Conservation (phyloP, 352 stramenopile species). For the Globisporangium paddicum region DNA sequence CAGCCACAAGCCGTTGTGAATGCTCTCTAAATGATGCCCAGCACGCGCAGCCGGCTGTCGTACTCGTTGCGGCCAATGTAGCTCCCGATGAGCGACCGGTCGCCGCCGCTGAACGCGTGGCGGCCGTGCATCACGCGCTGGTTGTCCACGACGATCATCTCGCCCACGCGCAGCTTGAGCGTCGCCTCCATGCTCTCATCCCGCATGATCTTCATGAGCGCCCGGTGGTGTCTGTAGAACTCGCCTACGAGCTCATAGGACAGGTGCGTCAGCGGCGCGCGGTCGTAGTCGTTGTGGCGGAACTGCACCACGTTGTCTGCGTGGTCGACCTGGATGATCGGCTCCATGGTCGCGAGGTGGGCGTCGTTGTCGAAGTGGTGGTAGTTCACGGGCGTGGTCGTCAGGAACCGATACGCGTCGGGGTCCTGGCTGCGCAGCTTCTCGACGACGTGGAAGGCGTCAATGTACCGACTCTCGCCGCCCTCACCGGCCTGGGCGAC, state of each 20-base stretch:
- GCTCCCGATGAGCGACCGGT: constrained; percentile 80
- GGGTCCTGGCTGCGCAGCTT: constrained; percentile 48
- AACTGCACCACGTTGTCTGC: constrained; percentile 72
- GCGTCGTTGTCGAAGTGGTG: constrained; percentile 75
- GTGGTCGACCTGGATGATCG: constrained; percentile 73
- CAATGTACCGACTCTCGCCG: constrained; percentile 75
- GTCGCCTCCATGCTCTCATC: constrained; percentile 57
- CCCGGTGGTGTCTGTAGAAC: constrained; percentile 77
- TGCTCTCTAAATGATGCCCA: constrained; percentile 66
- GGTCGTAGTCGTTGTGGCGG: constrained; percentile 89
- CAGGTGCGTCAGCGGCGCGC: constrained; percentile 74
- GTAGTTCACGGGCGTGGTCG: constrained; percentile 64
- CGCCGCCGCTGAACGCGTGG: constrained; percentile 68
- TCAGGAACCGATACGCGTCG: constrained; percentile 67
- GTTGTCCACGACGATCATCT: constrained; percentile 88
- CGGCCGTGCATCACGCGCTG: constrained; percentile 83
- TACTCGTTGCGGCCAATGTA: constrained; percentile 88
- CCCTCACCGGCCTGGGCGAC: constrained; percentile 64
- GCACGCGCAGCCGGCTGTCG: constrained; percentile 74
- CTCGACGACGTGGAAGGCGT: constrained; percentile 76
- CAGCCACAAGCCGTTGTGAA: too few relatives aligned
- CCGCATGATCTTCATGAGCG: constrained; percentile 63
- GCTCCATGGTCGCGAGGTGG: constrained; percentile 75
- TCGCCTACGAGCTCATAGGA: constrained; percentile 57
- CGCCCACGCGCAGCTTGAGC: constrained; percentile 58